phyloP scores from a whole-genome alignment of 495 filamentous ascomycete genomes.

The Daldinia loculata region DNA sequence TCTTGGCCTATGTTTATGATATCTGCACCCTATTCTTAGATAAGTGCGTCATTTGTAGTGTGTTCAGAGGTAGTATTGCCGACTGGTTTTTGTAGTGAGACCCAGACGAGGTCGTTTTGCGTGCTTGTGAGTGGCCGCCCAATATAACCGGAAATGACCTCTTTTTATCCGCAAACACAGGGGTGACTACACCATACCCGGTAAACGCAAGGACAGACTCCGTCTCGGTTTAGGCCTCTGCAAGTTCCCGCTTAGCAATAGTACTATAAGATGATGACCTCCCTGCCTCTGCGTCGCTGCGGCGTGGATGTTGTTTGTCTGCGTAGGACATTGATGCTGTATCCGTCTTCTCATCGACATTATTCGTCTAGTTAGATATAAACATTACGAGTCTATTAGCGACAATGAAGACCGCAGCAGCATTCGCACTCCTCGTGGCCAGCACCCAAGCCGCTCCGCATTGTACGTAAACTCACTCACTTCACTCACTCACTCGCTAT shows the following conservation, averaged over 20 bases:
- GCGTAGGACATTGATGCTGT: constrained; percentile 7
- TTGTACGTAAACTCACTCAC: constrained; percentile 43
- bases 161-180: constrained; percentile 39
- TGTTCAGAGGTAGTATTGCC: constrained; percentile 25
- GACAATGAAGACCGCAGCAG: constrained; percentile 52
- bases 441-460: constrained; percentile 52
- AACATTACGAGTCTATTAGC: neutral
- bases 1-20: neutral
- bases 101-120: neutral
- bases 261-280: constrained; percentile 28
- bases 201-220: constrained; percentile 39
- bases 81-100: constrained; percentile 7
- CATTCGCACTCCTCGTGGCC: constrained; percentile 46
- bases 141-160: constrained; percentile 41
- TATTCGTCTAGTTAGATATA: constrained; percentile 5
- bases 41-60: constrained; percentile 14
- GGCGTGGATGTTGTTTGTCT: constrained; percentile 1
- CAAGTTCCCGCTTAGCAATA: neutral
- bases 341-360: neutral
- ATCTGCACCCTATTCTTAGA: constrained; percentile 23
- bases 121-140: constrained; percentile 19
- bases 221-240: constrained; percentile 34
- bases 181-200: constrained; percentile 23
- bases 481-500: neutral
- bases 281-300: constrained; percentile 3